Evolutionary conservation across 352 stramenopile genomes (phyloP), one percentile per base, ranked within the genome.

Genomic region (Blastocystis sp.): DNA sequence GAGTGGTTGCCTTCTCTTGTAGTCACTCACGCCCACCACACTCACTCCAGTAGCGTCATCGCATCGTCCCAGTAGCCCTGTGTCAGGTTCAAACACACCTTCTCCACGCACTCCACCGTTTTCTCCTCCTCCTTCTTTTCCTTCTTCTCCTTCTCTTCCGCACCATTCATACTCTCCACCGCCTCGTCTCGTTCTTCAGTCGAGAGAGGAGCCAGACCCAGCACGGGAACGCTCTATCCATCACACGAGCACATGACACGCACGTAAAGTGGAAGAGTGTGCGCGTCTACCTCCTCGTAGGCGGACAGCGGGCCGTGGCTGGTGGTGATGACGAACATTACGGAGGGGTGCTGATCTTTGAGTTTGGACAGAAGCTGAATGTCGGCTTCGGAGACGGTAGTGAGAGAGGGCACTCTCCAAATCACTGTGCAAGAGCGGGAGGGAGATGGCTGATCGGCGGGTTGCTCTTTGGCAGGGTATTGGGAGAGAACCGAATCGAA

Each of bases 21-120:
- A n/a, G 0, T 28, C 19, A 42, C 24, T 40, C 7, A 40, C 10
- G 19, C 1, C 45, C 14, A 48, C 28, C 40, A 14, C 14, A 4
- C 24, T 11, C 9, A 43, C 28, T 34, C 21, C 28, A 81, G 21
- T 0, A 81, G 10, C 19, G 28, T 48, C 71, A 81, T 81, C 19
- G 71, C 71, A 66, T 81, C 71, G 42, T 81, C 71, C 71, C 71
- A 81, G 28, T 66, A 64, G 19, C 71, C 71, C 14, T 64, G 34
- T 3, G 59, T 64, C 14, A 61, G n/a, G 21, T 81, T 54, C 24
- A 81, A 21, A 11, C 17, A 24, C 24, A 48, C 21, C 38, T 61
- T 34, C n/a, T 54, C 52, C 4, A 61, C 43, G n/a, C 38, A 57
- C 11, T 65, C 60, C 7, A 24, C 60, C 19, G 9, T 38, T 19